Conservation (phyloP, 106 monocot genomes). For the Alisma plantagoaquatica region DNA sequence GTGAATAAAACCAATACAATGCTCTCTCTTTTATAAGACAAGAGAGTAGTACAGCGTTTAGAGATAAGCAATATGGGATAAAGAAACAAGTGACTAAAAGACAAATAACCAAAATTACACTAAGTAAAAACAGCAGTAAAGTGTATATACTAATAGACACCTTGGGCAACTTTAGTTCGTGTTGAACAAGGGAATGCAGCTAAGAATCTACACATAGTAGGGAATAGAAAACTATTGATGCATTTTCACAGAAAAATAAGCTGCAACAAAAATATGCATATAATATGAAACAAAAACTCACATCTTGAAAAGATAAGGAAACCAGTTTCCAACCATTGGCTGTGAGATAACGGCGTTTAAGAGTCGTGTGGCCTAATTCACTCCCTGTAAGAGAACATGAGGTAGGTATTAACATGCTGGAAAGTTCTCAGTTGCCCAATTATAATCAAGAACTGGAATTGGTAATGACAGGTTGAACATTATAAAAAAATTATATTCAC, state of each 20-base stretch:
- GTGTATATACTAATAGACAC: background rate
- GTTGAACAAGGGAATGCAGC: background rate
- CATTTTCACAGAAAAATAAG: background rate
- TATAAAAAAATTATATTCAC: constrained; percentile 11
- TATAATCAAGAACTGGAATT: background rate
- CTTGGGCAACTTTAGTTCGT: background rate
- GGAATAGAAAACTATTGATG: background rate
- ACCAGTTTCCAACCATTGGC: constrained; percentile 90
- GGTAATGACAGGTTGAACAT: background rate
- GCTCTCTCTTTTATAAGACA: too few relatives aligned
- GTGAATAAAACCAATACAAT: too few relatives aligned
- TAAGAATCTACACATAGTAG: background rate
- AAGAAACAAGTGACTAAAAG: background rate
- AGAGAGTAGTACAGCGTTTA: too few relatives aligned
- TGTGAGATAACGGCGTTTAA: constrained; percentile 77
- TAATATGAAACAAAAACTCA: constrained; percentile 11
- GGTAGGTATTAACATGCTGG: background rate
- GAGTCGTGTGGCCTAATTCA: constrained; percentile 78
- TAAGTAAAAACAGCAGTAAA: background rate
- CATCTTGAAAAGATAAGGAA: constrained; percentile 77
- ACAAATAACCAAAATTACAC: background rate
- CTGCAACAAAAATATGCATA: background rate
- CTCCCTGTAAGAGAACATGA: constrained; percentile 30
- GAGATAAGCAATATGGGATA: too few relatives aligned
- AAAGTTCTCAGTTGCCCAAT: background rate